These are phyloP conservation scores for Rhodotorula diobovata DNA, from an alignment of 768 basidiomycete genomes.

Conservation along the genomic window DNA sequence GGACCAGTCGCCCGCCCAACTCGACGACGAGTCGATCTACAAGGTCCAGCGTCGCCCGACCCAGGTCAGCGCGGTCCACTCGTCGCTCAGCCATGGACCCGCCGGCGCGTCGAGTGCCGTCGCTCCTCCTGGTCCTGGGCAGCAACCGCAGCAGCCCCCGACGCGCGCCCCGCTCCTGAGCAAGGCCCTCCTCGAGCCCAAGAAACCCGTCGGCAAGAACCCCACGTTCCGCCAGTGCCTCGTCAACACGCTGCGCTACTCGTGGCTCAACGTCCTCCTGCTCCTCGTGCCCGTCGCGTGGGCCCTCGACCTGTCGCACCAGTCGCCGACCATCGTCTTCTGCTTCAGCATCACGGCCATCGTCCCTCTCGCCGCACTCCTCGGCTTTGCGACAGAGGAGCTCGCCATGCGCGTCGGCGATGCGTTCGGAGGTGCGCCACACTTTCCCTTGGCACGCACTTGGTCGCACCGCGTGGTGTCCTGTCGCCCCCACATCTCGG, in stretches of 20 bases:
- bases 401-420: constrained; percentile 69
- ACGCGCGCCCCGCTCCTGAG: constrained; percentile 20
- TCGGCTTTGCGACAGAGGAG: constrained; percentile 82
- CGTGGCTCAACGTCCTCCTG: constrained; percentile 42
- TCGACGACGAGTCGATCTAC: not conserved
- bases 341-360: constrained; percentile 74
- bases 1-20: constrained; percentile 13
- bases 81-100: not conserved
- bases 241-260: constrained; percentile 27
- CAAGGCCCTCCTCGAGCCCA: constrained; percentile 32
- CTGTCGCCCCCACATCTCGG: too few species aligned
- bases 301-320: constrained; percentile 35
- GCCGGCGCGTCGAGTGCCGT: too few species aligned
- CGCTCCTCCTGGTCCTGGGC: too few species aligned
- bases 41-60: not conserved
- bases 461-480: constrained; percentile 57
- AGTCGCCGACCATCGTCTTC: constrained; percentile 31
- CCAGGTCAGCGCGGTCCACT: not conserved
- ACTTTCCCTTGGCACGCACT: constrained; percentile 37
- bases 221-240: constrained; percentile 22
- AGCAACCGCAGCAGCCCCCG: not conserved
- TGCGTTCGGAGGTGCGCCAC: constrained; percentile 4
- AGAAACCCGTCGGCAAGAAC: constrained; percentile 24
- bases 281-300: constrained; percentile 39
- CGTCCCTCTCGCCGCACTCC: constrained; percentile 74